Conservation (phyloP, 1,284 basidiomycete genomes). For the Dichomitus squalens region DNA sequence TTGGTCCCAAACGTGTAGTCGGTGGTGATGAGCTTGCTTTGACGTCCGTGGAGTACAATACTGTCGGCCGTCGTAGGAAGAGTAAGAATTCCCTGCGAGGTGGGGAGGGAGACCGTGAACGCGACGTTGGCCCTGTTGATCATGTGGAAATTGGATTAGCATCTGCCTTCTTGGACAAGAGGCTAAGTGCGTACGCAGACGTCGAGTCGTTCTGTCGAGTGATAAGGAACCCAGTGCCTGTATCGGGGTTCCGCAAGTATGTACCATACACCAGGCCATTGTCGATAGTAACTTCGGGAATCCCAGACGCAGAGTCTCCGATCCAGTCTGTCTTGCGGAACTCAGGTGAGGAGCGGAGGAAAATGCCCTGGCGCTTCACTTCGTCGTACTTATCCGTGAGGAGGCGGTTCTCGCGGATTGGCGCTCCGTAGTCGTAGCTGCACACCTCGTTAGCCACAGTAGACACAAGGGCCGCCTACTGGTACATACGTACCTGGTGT, state of each 20-base stretch:
- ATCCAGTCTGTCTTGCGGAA: conserved; percentile 80
- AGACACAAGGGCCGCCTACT: too few relatives aligned
- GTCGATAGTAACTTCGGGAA: conserved; percentile 45
- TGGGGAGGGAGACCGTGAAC: conserved; percentile 61
- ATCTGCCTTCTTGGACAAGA: not conserved
- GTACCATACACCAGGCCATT: conserved; percentile 60
- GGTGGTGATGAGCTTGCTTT: conserved; percentile 70
- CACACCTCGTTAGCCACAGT: not conserved
- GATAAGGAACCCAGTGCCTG: conserved; percentile 67
- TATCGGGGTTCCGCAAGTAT: conserved; percentile 67
- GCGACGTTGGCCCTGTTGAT: conserved; percentile 43
- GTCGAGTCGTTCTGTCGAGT: conserved; percentile 67
- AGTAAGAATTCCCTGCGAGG: conserved; percentile 48
- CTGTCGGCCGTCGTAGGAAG: conserved; percentile 53
- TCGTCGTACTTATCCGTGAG: conserved; percentile 72
- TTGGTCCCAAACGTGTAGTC: conserved; percentile 63
- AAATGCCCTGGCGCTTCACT: conserved; percentile 73
- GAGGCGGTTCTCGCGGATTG: conserved; percentile 67
- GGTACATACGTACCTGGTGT: conserved; percentile 41
- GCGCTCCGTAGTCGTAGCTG: conserved; percentile 67
- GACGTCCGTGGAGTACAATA: conserved; percentile 64
- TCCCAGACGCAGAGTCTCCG: conserved; percentile 58
- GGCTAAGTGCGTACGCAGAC: conserved; percentile 52
- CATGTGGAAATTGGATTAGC: not conserved
- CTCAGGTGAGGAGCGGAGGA: conserved; percentile 73